These are phyloP conservation scores for Amphirosellinia nigrospora DNA, from an alignment of 495 filamentous ascomycete genomes.

Conservation along the genomic window DNA sequence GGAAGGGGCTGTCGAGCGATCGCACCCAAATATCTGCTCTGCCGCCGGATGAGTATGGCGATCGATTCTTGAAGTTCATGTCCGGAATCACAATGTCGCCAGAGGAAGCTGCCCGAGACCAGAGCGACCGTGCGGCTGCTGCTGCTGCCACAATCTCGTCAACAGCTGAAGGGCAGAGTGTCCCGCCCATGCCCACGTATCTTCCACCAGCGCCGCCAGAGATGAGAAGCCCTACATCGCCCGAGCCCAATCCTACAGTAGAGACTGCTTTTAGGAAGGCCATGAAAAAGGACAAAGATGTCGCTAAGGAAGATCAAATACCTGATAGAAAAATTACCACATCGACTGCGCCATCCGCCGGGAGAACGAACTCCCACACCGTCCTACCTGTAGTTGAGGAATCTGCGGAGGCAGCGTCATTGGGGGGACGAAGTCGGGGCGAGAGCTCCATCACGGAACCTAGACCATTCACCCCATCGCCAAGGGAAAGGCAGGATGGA, in stretches of 20 bases:
- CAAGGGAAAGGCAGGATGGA: constrained; percentile 48
- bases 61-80: constrained; percentile 94
- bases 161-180: constrained; percentile 23
- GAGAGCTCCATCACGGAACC: constrained; percentile 51
- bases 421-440: constrained; percentile 56
- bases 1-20: constrained; percentile 85
- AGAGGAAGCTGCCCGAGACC: constrained; percentile 76
- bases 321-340: constrained; percentile 56
- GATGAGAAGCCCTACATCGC: constrained; percentile 53
- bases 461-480: constrained; percentile 49
- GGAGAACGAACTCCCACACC: constrained; percentile 59
- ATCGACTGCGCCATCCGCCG: constrained; percentile 48
- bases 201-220: constrained; percentile 50
- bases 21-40: constrained; percentile 89
- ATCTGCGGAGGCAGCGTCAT: constrained; percentile 78
- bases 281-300: constrained; percentile 38
- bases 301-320: constrained; percentile 57
- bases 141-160: constrained; percentile 46
- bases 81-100: constrained; percentile 84
- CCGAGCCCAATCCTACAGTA: constrained; percentile 43
- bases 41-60: constrained; percentile 89
- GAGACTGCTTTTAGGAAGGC: constrained; percentile 45
- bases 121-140: constrained; percentile 55
- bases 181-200: constrained; percentile 52
- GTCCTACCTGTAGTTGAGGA: constrained; percentile 93